These are phyloP conservation scores for Lanzia echinophila DNA, from an alignment of 2,329 filamentous ascomycete genomes.

Conservation along the genomic window DNA sequence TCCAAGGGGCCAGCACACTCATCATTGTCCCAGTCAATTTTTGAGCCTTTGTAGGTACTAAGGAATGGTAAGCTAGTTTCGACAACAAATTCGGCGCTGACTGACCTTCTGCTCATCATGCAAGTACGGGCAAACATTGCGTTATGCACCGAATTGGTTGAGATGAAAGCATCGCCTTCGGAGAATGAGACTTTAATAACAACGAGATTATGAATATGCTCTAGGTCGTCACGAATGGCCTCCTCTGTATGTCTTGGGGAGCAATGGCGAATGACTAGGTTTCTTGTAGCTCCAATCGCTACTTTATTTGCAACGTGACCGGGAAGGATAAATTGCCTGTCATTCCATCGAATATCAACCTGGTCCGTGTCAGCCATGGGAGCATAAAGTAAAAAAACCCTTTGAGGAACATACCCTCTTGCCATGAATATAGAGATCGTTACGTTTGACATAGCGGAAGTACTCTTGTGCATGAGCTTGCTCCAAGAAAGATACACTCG, in stretches of 20 bases:
- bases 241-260: slow-evolving; percentile 53
- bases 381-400: background rate
- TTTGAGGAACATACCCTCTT: slow-evolving; percentile 49
- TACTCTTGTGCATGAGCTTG: slow-evolving; percentile 58
- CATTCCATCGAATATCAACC: slow-evolving; percentile 63
- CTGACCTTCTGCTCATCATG: slow-evolving; percentile 53
- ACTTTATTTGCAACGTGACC: slow-evolving; percentile 60
- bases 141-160: slow-evolving; percentile 70
- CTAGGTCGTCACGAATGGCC: slow-evolving; percentile 63
- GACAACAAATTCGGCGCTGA: slow-evolving; percentile 14
- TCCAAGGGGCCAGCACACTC: slow-evolving; percentile 51
- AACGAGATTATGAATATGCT: slow-evolving; percentile 75
- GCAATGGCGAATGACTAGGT: slow-evolving; percentile 60
- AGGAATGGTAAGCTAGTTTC: slow-evolving; percentile 25
- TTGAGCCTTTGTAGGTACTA: slow-evolving; percentile 60
- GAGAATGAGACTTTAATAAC: slow-evolving; percentile 59
- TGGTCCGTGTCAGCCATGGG: slow-evolving; percentile 30
- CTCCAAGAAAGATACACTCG: slow-evolving; percentile 64
- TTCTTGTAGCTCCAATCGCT: slow-evolving; percentile 60
- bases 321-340: slow-evolving; percentile 61
- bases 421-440: slow-evolving; percentile 62
- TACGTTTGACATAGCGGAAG: slow-evolving; percentile 53
- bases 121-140: slow-evolving; percentile 71
- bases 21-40: slow-evolving; percentile 65
- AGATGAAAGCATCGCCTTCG: slow-evolving; percentile 57